Evolutionary conservation across 352 stramenopile genomes (phyloP).

Genomic region (Lagenidium sp.): DNA sequence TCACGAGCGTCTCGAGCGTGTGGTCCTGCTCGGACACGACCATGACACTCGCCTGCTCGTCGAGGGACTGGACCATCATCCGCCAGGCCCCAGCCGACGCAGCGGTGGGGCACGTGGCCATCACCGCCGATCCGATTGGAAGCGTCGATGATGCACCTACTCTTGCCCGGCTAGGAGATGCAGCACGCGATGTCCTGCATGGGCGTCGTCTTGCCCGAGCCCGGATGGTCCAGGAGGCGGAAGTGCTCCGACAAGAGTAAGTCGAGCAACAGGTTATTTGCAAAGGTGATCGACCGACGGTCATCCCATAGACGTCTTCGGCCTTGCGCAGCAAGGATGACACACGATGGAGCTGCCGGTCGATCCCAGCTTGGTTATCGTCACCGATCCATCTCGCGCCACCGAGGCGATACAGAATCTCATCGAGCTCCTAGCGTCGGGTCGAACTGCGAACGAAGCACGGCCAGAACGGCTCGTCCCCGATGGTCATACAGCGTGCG

Average conservation of each 20-base stretch:
- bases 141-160: slow-evolving; percentile 85
- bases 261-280: too few species aligned
- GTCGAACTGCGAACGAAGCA: too few species aligned
- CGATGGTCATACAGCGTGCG: slow-evolving; percentile 20
- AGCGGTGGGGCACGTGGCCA: slow-evolving; percentile 66
- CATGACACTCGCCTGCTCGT: slow-evolving; percentile 71
- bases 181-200: slow-evolving; percentile 50
- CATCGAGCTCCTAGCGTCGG: slow-evolving; percentile 51
- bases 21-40: slow-evolving; percentile 89
- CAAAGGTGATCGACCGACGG: slow-evolving; percentile 39
- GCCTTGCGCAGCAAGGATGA: slow-evolving; percentile 58
- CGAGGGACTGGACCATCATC: slow-evolving; percentile 76
- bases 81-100: slow-evolving; percentile 55
- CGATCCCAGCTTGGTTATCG: slow-evolving; percentile 74
- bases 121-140: slow-evolving; percentile 89
- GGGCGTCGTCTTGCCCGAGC: slow-evolving; percentile 63
- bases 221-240: slow-evolving; percentile 76
- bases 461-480: too few species aligned
- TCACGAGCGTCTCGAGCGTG: slow-evolving; percentile 78
- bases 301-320: slow-evolving; percentile 51
- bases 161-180: slow-evolving; percentile 49
- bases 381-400: slow-evolving; percentile 38
- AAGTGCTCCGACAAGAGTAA: slow-evolving; percentile 34
- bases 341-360: slow-evolving; percentile 71
- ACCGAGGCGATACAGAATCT: slow-evolving; percentile 32